phyloP scores from a whole-genome alignment of 176 grass and related monocot species.

The Oryza longistaminata region DNA sequence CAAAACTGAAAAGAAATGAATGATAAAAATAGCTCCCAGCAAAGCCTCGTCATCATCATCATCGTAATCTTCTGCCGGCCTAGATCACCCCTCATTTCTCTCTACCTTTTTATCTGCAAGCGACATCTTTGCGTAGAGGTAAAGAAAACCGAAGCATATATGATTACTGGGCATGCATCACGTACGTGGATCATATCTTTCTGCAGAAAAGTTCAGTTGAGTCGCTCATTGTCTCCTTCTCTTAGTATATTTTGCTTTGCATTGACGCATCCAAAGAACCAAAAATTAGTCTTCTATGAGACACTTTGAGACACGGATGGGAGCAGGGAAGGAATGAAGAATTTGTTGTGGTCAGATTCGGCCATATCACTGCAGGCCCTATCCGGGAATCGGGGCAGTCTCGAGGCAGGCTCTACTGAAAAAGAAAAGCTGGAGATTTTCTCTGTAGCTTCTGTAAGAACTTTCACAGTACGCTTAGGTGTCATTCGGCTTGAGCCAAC shows the following conservation, averaged over 20 bases:
- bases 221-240: neutral
- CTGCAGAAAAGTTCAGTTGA: neutral
- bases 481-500: too few species aligned
- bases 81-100: constrained; percentile 11
- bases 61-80: constrained; percentile 4
- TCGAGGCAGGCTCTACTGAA: neutral
- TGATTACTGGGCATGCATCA: constrained; percentile 23
- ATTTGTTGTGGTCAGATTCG: neutral
- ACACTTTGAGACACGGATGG: neutral
- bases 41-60: constrained; percentile 28
- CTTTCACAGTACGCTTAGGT: too few species aligned
- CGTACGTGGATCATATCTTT: constrained; percentile 6
- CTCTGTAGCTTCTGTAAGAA: neutral
- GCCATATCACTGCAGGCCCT: neutral
- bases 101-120: constrained; percentile 23
- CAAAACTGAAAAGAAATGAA: neutral
- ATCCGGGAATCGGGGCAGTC: neutral
- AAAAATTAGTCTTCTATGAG: neutral
- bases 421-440: neutral
- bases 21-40: constrained; percentile 9
- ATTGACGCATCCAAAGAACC: neutral
- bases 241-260: neutral
- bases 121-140: constrained; percentile 36
- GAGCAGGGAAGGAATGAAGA: neutral
- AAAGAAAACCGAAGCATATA: constrained; percentile 35